These are phyloP conservation scores for Arbutus unedo DNA, from an alignment of 148 eudicot species.

Conservation along the genomic window DNA sequence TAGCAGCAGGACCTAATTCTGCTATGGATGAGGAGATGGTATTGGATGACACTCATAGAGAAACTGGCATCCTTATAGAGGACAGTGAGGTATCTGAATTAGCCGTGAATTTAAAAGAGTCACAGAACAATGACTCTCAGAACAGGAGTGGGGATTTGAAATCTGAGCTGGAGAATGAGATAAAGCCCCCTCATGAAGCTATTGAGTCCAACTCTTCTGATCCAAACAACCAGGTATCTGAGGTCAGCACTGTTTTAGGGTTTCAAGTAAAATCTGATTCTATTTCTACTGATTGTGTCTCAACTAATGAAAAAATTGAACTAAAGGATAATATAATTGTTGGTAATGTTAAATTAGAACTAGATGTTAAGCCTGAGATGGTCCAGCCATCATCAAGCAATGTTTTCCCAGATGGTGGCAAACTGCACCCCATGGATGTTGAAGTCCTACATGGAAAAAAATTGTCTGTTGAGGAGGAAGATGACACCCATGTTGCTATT, in stretches of 20 bases:
- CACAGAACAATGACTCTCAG: constrained; percentile 21
- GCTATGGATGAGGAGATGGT: constrained; percentile 22
- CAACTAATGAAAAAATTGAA: constrained; percentile 75
- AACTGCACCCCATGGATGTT: constrained; percentile 70
- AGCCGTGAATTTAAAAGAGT: constrained; percentile 21
- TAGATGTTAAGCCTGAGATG: constrained; percentile 88
- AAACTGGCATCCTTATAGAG: constrained; percentile 21
- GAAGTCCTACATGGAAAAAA: constrained; percentile 58
- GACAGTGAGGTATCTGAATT: constrained; percentile 30
- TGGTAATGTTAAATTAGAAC: constrained; percentile 92
- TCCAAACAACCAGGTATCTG: constrained; percentile 83
- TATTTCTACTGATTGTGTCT: constrained; percentile 78
- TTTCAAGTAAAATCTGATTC: constrained; percentile 81
- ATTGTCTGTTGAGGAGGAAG: constrained; percentile 47
- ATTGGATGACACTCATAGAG: constrained; percentile 26
- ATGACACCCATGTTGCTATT: constrained; percentile 38
- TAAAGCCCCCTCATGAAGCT: constrained; percentile 41
- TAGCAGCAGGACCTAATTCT: constrained; percentile 21
- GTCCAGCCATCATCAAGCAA: constrained; percentile 68
- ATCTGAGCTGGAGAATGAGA: constrained; percentile 21
- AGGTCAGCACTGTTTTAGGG: constrained; percentile 87
- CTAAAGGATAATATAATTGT: constrained; percentile 80
- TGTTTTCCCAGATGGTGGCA: constrained; percentile 53
- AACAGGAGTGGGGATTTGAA: not conserved
- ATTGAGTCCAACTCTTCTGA: constrained; percentile 48